Base-by-base conservation (phyloP, 768 basidiomycete species). In the Phallus indusiatus region DNA sequence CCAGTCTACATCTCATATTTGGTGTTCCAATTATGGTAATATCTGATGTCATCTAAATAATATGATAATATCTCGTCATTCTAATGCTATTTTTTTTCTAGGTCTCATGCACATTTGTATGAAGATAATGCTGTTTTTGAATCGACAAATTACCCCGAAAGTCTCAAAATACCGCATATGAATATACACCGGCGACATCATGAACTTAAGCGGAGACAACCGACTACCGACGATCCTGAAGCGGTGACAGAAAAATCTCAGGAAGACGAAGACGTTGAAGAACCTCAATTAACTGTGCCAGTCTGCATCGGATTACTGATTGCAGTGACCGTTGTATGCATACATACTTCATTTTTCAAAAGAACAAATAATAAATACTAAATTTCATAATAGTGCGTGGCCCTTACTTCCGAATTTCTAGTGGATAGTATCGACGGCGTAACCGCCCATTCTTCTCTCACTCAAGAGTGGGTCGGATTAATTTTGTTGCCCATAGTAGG, bases 401-500 rank as follows among this genome's bases (percentile, higher is more conserved):
- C 82, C 11, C 68, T 87, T 59, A 84, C 78, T 6, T 85, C 86
- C 10, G 86, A 78, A 64, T 75, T 69, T 72, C 78, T 97, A 5
- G 90, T 97, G 4, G 82, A 80, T 65, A 90, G 90, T 3, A 94
- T 96, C 63, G 73, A 80, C 61, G 90, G 90, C 12, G 67, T 97
- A 37, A 86, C 88, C 0, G 66, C 64, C 0, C 65, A 66, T 0
- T 82, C 83, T 21, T 16, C 22, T 7, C 86, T 98, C 56, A 81
- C 75, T 60, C 80, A 82, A 61, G 89, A 88, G 68, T 98, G 93
- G 67, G 85, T 96, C 61, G 94, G 90, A 12, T 71, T 96, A 36
- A 91, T 98, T 64, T 75, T 98, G 14, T 78, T 98, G 8, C 95
- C 95, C 6, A 92, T 96, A 37, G 93, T 94, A 14, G 90, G 90